phyloP scores from a whole-genome alignment of 768 basidiomycete genomes.

The Boletus tomentosulus region DNA sequence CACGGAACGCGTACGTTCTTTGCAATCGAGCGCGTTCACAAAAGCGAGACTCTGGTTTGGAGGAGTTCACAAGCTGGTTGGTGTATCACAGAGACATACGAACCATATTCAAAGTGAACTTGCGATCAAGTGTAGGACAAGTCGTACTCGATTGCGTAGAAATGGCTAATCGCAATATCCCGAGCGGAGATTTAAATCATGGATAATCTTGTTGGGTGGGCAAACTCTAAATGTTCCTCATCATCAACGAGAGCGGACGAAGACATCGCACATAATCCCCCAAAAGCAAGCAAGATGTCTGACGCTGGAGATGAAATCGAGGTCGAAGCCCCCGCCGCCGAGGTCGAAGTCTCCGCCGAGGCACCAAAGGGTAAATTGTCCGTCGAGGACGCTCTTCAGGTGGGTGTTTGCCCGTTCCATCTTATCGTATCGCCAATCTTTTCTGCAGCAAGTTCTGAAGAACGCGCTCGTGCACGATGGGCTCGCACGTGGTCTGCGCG shows the following conservation, averaged over 20 bases:
- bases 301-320: slow-evolving; percentile 96
- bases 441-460: slow-evolving; percentile 91
- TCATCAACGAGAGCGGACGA: slow-evolving; percentile 96
- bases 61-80: slow-evolving; percentile 21
- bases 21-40: slow-evolving; percentile 65
- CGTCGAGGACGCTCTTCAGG: slow-evolving; percentile 93
- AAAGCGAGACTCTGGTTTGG: slow-evolving; percentile 61
- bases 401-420: slow-evolving; percentile 27
- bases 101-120: slow-evolving; percentile 21
- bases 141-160: background rate
- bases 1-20: slow-evolving; percentile 57
- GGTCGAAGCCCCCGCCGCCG: slow-evolving; percentile 59
- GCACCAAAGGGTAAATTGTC: slow-evolving; percentile 94
- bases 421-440: background rate
- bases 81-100: slow-evolving; percentile 12
- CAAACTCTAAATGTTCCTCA: slow-evolving; percentile 57
- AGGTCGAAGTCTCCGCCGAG: slow-evolving; percentile 81
- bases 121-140: background rate
- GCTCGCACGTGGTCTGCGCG: slow-evolving; percentile 95
- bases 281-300: slow-evolving; percentile 64
- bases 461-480: slow-evolving; percentile 98
- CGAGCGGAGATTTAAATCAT: slow-evolving; percentile 52
- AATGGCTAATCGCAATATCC: slow-evolving; percentile 34
- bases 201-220: slow-evolving; percentile 23
- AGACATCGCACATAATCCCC: slow-evolving; percentile 52